These are phyloP conservation scores for Chytriomyces sp. DNA, from an alignment of 192 early-diverging fungal species.

Conservation along the genomic window DNA sequence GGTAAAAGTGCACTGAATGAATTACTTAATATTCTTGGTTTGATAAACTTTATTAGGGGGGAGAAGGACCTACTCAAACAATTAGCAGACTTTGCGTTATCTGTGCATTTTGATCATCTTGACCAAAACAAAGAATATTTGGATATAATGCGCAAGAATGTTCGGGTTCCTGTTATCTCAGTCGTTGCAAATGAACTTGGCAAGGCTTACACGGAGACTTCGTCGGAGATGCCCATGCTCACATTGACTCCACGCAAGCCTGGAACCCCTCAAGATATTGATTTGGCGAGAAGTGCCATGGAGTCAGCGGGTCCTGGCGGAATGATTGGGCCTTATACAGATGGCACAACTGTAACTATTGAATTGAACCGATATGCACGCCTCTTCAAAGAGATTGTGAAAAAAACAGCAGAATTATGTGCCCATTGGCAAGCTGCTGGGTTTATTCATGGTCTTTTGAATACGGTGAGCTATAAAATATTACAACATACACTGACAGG, in stretches of 20 bases:
- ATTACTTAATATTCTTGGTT: not conserved
- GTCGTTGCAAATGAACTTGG: not conserved
- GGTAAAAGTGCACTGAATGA: slow-evolving; percentile 26
- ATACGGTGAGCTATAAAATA: slow-evolving; percentile 65
- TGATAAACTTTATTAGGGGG: slow-evolving; percentile 22
- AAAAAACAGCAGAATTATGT: slow-evolving; percentile 70
- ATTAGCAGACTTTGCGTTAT: slow-evolving; percentile 75
- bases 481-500: too few relatives aligned
- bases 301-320: not conserved
- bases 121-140: slow-evolving; percentile 12
- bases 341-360: not conserved
- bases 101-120: slow-evolving; percentile 56
- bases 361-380: slow-evolving; percentile 55
- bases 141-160: not conserved
- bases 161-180: not conserved
- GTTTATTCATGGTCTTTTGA: slow-evolving; percentile 66
- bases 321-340: slow-evolving; percentile 15
- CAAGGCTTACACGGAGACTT: not conserved
- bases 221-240: not conserved
- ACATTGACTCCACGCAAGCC: not conserved
- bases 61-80: slow-evolving; percentile 54
- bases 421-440: slow-evolving; percentile 84
- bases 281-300: not conserved
- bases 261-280: not conserved
- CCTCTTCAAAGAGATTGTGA: slow-evolving; percentile 60